Evolutionary conservation across 2,329 filamentous ascomycete genomes (phyloP).

Genomic region (Dactylellina drechsleri): DNA sequence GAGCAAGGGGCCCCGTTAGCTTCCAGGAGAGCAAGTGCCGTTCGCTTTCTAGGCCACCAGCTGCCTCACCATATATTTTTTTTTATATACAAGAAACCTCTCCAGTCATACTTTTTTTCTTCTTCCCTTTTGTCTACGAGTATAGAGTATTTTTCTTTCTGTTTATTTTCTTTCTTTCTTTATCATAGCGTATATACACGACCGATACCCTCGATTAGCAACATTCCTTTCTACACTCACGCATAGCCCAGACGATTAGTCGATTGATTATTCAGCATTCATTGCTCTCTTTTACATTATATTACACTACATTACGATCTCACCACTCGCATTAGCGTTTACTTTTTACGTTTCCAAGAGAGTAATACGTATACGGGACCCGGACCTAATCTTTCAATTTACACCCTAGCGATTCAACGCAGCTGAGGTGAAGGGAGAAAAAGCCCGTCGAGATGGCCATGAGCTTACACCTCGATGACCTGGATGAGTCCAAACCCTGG

Average conservation of each 20-base stretch:
- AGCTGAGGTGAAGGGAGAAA: slow-evolving; percentile 2
- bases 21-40: slow-evolving; percentile 12
- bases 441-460: slow-evolving; percentile 37
- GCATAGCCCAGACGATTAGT: background rate
- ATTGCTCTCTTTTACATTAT: too few relatives aligned
- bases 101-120: too few relatives aligned
- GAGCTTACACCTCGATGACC: slow-evolving; percentile 52
- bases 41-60: slow-evolving; percentile 7
- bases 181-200: background rate
- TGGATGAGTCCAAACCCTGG: slow-evolving; percentile 40
- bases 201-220: background rate
- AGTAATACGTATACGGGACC: too few relatives aligned
- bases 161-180: background rate
- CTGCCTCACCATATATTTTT: slow-evolving; percentile 2
- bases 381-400: too few relatives aligned
- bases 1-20: background rate
- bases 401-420: slow-evolving; percentile 10
- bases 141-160: background rate
- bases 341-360: too few relatives aligned
- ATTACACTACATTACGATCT: too few relatives aligned
- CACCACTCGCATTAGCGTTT: too few relatives aligned
- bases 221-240: background rate
- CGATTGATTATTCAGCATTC: background rate
- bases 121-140: too few relatives aligned
- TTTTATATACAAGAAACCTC: slow-evolving; percentile 21